Base-by-base conservation (phyloP, 2,329 filamentous ascomycete species). In the Aspergillus eucalypticola region DNA sequence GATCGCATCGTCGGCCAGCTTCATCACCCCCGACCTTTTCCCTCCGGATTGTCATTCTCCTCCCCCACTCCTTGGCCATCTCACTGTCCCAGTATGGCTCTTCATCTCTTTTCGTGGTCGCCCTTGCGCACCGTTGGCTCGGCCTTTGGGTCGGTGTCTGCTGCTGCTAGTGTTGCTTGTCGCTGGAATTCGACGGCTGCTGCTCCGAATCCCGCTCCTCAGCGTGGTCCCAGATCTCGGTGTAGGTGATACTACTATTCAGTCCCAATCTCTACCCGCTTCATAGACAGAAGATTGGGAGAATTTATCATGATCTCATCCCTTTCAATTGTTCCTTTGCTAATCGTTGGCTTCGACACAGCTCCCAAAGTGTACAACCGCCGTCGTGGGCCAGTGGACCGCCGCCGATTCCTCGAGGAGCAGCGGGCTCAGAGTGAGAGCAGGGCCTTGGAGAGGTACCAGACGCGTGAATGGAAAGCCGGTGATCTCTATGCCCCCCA, bases 401-500 rank as follows among this genome's bases (percentile, higher is more conserved):
- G 75, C 59, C 60, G 69, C 49, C 69, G 64, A 61, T 71, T 75
- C 52, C 64, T 77, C 19, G 70, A 75, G 61, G 71, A 78, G 32
- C 73, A 77, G 60, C 74, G 71, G 61, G 61, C 68, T 8, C 72
- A 72, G 56, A 67, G 69, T 42, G 77, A 80, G 61, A 76, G 73
- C 55, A 69, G 70, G 56, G 67, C 68, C 4, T 65, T 81, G 46
- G 75, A 80, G 60, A 74, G 64, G 64, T 76, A 75, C 38, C 73
- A 77, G 76, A 83, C 85, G 38, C 88, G 93, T 51, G 82, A 84
- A 42, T 98, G 90, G 89, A 82, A 83, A 69, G 70, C 80, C 0
- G 95, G 95, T 67, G 93, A 98, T 73, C 84, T 97, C 55, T 98
- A 98, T 78, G 85, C 92, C 61, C 95, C 95, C 35, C 90, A 93